Percentiles rank a stretch among this genome's conserved stretches.
phyloP scores from a whole-genome alignment of 75 land plant species.

The Picea sitchensis region DNA sequence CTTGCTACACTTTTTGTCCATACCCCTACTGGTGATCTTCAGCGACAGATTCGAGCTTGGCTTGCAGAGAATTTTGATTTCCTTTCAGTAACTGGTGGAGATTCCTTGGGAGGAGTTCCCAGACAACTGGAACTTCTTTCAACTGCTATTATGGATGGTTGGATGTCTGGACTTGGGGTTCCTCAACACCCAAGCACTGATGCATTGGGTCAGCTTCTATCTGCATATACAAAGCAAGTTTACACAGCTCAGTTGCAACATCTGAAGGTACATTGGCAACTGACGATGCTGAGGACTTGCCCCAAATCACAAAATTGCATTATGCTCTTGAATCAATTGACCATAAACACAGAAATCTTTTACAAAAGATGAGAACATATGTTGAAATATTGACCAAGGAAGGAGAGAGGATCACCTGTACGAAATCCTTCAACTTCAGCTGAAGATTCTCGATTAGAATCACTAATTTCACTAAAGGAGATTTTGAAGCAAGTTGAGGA shows the following conservation, averaged over 20 bases:
- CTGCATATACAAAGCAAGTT: constrained; percentile 37
- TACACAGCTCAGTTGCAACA: constrained; percentile 45
- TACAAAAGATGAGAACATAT: constrained; percentile 35
- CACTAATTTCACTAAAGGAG: constrained; percentile 42
- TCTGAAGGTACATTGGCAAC: constrained; percentile 44
- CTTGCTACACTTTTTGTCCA: constrained; percentile 49
- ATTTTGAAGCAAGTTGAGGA: constrained; percentile 38
- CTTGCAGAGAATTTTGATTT: constrained; percentile 45
- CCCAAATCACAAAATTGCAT: constrained; percentile 31
- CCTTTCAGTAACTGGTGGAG: constrained; percentile 35
- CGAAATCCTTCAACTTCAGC: constrained; percentile 40
- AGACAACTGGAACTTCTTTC: constrained; percentile 40
- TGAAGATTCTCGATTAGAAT: constrained; percentile 46
- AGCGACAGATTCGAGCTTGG: constrained; percentile 45
- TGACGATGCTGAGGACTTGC: constrained; percentile 43
- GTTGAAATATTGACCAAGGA: constrained; percentile 43
- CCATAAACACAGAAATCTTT: constrained; percentile 37
- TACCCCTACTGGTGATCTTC: constrained; percentile 49
- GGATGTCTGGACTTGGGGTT: constrained; percentile 46
- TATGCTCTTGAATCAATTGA: constrained; percentile 46
- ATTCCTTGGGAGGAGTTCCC: constrained; percentile 14
- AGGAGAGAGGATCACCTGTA: constrained; percentile 34
- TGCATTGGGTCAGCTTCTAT: constrained; percentile 40
- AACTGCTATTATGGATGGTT: constrained; percentile 48
- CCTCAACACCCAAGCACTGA: constrained; percentile 41